A percentile compares a stretch with the other conserved stretches of the same genome.
These are phyloP conservation scores for Rutstroemia sp. DNA, from an alignment of 2,329 filamentous ascomycete genomes.

Conservation along the genomic window DNA sequence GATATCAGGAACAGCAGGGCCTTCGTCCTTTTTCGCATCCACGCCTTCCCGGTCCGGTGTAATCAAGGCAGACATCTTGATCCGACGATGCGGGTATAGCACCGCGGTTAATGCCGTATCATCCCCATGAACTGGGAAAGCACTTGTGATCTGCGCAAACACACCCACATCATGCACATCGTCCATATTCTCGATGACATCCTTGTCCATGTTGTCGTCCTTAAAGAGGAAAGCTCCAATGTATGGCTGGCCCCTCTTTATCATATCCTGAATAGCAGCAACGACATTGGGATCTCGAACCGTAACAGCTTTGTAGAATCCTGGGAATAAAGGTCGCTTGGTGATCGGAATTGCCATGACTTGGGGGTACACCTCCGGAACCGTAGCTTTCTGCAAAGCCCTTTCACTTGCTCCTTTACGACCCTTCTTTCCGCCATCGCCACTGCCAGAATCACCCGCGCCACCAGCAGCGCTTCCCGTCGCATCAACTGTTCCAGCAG, in stretches of 20 bases:
- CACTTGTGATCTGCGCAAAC: slow-evolving; percentile 95
- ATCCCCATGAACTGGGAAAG: slow-evolving; percentile 84
- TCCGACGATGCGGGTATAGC: slow-evolving; percentile 89
- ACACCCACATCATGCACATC: slow-evolving; percentile 96
- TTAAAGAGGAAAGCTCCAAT: slow-evolving; percentile 96
- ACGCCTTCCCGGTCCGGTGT: slow-evolving; percentile 44
- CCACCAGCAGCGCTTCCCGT: slow-evolving; percentile 24
- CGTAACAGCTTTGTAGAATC: slow-evolving; percentile 98
- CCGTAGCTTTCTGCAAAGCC: slow-evolving; percentile 76
- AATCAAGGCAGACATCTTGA: slow-evolving; percentile 78
- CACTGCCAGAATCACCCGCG: slow-evolving; percentile 27
- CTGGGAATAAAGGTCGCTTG: slow-evolving; percentile 87
- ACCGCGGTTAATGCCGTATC: slow-evolving; percentile 84
- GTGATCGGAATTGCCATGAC: slow-evolving; percentile 96
- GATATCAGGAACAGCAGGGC: slow-evolving; percentile 46
- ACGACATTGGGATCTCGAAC: slow-evolving; percentile 90
- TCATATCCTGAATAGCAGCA: slow-evolving; percentile 88
- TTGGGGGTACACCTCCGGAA: slow-evolving; percentile 94
- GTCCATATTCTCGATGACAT: slow-evolving; percentile 81
- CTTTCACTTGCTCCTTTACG: slow-evolving; percentile 62
- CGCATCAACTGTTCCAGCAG: slow-evolving; percentile 25
- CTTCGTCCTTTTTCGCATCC: slow-evolving; percentile 45
- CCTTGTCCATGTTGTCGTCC: slow-evolving; percentile 88
- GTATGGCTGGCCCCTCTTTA: slow-evolving; percentile 94
- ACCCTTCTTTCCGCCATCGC: slow-evolving; percentile 63